Percentiles rank a stretch among this genome's conserved stretches.
Conservation (phyloP, 2,329 filamentous ascomycete genomes). For the Didymosphaeria variabile region DNA sequence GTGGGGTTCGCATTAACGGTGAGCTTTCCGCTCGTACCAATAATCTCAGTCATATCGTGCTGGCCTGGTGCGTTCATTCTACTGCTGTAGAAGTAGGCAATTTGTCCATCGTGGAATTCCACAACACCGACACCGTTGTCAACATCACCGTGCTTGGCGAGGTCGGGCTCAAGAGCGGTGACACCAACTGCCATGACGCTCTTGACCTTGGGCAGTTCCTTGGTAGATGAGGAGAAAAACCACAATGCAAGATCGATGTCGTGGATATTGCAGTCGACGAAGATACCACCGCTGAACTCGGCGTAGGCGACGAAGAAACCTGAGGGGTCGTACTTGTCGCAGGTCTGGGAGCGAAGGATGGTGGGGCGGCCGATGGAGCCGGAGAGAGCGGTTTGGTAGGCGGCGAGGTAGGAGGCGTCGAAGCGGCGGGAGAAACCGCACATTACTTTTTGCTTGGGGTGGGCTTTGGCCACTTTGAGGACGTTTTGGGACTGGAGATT, state of each 20-base stretch:
- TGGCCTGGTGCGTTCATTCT: conserved; percentile 75
- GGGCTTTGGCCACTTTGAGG: conserved; percentile 63
- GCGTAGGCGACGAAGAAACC: conserved; percentile 76
- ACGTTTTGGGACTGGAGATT: conserved; percentile 65
- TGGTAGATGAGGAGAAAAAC: conserved; percentile 60
- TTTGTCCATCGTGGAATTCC: conserved; percentile 70
- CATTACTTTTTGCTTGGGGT: conserved; percentile 71
- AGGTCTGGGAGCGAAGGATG: conserved; percentile 71
- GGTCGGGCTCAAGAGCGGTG: conserved; percentile 66
- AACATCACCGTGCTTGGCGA: conserved; percentile 66
- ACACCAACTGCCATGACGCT: conserved; percentile 65
- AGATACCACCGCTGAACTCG: conserved; percentile 72
- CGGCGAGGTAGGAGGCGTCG: conserved; percentile 71
- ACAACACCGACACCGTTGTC: conserved; percentile 72
- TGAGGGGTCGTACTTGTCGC: conserved; percentile 70
- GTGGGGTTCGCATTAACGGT: conserved; percentile 67
- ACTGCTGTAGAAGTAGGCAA: conserved; percentile 70
- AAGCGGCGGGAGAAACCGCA: conserved; percentile 73
- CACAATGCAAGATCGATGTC: conserved; percentile 73
- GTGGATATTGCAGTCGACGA: conserved; percentile 76
- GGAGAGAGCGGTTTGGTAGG: conserved; percentile 60
- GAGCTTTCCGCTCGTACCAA: conserved; percentile 72
- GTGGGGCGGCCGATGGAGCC: conserved; percentile 68
- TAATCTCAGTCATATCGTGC: conserved; percentile 72
- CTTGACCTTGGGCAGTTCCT: conserved; percentile 58